Base-by-base conservation (phyloP, 2,329 filamentous ascomycete species). In the Aspergillus eucalypticola region DNA sequence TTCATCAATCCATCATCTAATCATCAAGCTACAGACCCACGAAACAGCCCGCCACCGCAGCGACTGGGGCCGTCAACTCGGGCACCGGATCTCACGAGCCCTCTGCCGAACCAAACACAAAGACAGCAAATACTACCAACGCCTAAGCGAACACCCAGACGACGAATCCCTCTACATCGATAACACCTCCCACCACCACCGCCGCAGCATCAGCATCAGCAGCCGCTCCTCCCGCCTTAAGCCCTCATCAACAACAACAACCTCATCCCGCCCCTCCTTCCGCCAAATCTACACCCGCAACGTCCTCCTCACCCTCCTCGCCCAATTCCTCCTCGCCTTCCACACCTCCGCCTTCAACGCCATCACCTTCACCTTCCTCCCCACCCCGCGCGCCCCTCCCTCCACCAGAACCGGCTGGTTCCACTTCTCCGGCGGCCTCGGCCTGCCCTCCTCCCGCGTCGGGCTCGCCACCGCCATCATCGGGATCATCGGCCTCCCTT, bases 401-500 rank as follows among this genome's bases (percentile, higher is more conserved):
- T 27, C 25, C 25, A 27, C 7, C 25, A 27, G 25, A 27, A 27
- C 25, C 25, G 25, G 67, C 65, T 74, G 62, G 75, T 84, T 59
- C 82, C 86, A 83, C 62, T 92, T 90, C 66, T 83, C 84, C 0
- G 90, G 91, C 27, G 91, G 91, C 2, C 81, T 95, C 0, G 90
- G 90, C n/a, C 83, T 95, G 55, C 84, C 85, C 0, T 87, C 90
- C 0, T 82, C 84, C 1, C 84, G 85, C 2, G 89, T 95, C 32
- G 91, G 91, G n/a, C 78, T 90, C 46, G 89, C 90, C 4, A 92
- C 93, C 79, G 87, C 90, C 2, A 87, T 90, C 54, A 83, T 95
- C 15, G 91, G 91, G 8, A 76, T 85, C 52, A 86, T 94, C 46
- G 91, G 91, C n/a, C 88, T 95, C 39, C 78, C 82, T 0, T 79